phyloP scores from a whole-genome alignment of 176 grass and related monocot species.

The Poa annua region DNA sequence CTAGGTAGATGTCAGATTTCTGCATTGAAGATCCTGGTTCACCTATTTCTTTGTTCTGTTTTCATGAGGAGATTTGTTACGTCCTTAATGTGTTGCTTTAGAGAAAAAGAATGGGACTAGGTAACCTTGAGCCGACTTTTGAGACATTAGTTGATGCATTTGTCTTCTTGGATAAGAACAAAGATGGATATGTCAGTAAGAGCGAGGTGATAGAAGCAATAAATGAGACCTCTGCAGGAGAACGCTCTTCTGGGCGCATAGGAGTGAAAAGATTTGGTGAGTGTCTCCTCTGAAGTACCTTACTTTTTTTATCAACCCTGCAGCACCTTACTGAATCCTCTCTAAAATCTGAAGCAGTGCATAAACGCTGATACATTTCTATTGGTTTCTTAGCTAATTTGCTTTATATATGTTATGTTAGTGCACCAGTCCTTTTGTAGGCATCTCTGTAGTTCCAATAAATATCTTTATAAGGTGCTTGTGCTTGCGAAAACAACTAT shows the following conservation, averaged over 20 bases:
- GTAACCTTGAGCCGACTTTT: constrained; percentile 82
- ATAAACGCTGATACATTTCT: neutral
- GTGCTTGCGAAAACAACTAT: constrained; percentile 12
- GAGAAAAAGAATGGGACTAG: constrained; percentile 85
- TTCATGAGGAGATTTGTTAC: neutral
- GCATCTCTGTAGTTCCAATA: neutral
- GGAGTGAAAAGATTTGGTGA: constrained; percentile 97
- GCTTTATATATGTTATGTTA: neutral
- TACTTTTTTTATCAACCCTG: neutral
- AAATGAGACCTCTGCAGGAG: constrained; percentile 86
- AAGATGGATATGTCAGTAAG: constrained; percentile 99
- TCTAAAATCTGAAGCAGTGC: neutral
- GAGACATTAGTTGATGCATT: constrained; percentile 89
- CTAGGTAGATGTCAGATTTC: constrained; percentile 10
- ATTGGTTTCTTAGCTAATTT: constrained; percentile 6
- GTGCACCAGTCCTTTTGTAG: neutral
- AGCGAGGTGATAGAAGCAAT: constrained; percentile 94
- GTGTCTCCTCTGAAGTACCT: constrained; percentile 34
- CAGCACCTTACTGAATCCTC: neutral
- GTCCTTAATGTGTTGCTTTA: constrained; percentile 60
- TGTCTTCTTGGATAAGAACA: constrained; percentile 98
- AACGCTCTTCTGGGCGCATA: constrained; percentile 95
- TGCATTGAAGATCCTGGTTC: neutral
- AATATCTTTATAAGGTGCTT: neutral
- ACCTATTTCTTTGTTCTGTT: neutral